A percentile compares a stretch with the other conserved stretches of the same genome.
Conservation (phyloP, 2,329 filamentous ascomycete genomes). For the Allantophomopsis cytisporea region DNA sequence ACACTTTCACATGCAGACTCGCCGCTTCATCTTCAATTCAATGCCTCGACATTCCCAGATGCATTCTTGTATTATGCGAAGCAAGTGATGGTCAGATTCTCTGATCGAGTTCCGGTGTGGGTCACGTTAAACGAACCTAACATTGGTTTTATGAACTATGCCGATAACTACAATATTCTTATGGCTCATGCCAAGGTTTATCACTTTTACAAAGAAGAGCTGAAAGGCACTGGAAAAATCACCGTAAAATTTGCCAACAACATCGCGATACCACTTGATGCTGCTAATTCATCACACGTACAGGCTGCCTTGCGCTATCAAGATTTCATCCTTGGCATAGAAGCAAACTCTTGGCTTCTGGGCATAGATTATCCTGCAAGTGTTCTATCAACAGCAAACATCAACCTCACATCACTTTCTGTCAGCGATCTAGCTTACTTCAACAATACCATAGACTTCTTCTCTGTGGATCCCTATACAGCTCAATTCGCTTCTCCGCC, state of each 20-base stretch:
- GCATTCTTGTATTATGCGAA: slow-evolving; percentile 24
- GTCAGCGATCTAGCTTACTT: slow-evolving; percentile 24
- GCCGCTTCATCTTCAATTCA: slow-evolving; percentile 19
- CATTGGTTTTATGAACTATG: slow-evolving; percentile 22
- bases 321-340: slow-evolving; percentile 81
- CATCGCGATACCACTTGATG: slow-evolving; percentile 29
- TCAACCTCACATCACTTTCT: slow-evolving; percentile 22
- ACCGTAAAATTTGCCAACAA: slow-evolving; percentile 75
- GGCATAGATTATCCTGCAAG: slow-evolving; percentile 23
- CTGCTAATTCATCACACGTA: slow-evolving; percentile 58
- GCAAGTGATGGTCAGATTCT: slow-evolving; percentile 21
- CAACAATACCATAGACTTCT: slow-evolving; percentile 28
- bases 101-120: slow-evolving; percentile 23
- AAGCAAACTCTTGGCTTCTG: slow-evolving; percentile 41
- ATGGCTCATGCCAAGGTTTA: slow-evolving; percentile 70
- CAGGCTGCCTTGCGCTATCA: slow-evolving; percentile 70
- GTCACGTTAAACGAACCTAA: slow-evolving; percentile 27
- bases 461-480: slow-evolving; percentile 23
- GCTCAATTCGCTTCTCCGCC: slow-evolving; percentile 17
- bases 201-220: slow-evolving; percentile 71
- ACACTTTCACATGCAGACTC: slow-evolving; percentile 8
- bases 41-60: slow-evolving; percentile 18
- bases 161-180: slow-evolving; percentile 60
- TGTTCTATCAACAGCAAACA: slow-evolving; percentile 24
- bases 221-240: slow-evolving; percentile 68